phyloP scores from a whole-genome alignment of 106 monocot species.

The Dendrobium nobile region DNA sequence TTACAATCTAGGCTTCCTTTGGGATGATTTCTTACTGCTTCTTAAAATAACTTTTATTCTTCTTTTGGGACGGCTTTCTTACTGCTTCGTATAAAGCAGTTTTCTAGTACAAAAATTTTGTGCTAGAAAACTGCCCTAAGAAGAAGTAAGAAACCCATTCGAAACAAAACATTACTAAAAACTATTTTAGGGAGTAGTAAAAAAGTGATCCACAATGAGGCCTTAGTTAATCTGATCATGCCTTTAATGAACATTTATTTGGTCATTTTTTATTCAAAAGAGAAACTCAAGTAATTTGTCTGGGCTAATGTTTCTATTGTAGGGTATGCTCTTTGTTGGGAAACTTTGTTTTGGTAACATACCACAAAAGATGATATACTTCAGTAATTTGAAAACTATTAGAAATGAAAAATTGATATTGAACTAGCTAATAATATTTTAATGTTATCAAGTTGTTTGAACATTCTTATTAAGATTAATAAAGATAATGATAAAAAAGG shows the following conservation, averaged over 20 bases:
- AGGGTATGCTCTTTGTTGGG: not conserved
- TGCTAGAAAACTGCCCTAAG: no score
- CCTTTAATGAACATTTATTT: not conserved
- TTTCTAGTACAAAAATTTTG: no score
- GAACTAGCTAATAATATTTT: not conserved
- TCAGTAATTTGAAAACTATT: not conserved
- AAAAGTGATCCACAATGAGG: no score
- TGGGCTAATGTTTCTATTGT: not conserved
- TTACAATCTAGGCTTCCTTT: not conserved
- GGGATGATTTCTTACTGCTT: no score
- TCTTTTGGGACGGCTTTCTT: no score
- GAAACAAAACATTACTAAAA: no score
- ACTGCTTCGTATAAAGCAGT: no score
- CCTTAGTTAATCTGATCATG: not conserved
- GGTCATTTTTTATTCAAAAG: not conserved
- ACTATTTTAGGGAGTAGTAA: no score
- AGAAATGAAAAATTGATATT: not conserved
- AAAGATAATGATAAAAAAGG: no score
- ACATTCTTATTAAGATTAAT: not conserved
- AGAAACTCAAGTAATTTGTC: not conserved
- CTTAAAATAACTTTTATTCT: no score
- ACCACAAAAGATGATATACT: not conserved
- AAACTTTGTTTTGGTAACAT: not conserved
- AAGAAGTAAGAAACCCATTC: no score
- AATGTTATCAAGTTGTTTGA: not conserved